phyloP scores from a whole-genome alignment of 2,329 filamentous ascomycete species.

The Fusarium nurragi region DNA sequence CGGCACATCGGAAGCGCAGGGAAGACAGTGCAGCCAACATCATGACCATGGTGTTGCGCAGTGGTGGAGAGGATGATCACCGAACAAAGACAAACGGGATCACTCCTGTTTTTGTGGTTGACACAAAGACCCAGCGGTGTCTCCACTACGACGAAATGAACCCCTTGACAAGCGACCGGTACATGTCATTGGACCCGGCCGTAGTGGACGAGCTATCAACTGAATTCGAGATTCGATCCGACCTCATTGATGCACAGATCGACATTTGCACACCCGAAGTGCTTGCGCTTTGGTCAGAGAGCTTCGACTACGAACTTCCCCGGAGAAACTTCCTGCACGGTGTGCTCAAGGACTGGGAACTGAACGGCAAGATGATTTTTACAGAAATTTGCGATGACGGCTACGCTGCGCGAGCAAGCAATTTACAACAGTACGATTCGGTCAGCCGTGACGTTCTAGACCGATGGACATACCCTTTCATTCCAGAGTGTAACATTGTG shows the following conservation, averaged over 20 bases:
- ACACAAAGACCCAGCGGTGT: slow-evolving; percentile 80
- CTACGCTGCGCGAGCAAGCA: slow-evolving; percentile 87
- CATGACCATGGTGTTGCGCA: slow-evolving; percentile 93
- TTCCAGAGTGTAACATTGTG: slow-evolving; percentile 87
- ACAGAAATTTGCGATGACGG: slow-evolving; percentile 83
- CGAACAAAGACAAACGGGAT: slow-evolving; percentile 79
- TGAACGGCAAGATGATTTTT: slow-evolving; percentile 97
- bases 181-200: slow-evolving; percentile 79
- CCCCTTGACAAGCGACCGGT: slow-evolving; percentile 70
- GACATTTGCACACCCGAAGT: slow-evolving; percentile 98
- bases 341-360: slow-evolving; percentile 94
- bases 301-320: slow-evolving; percentile 94
- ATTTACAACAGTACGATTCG: slow-evolving; percentile 88
- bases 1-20: slow-evolving; percentile 81
- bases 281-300: slow-evolving; percentile 93
- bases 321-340: slow-evolving; percentile 89
- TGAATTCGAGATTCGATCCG: slow-evolving; percentile 84
- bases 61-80: slow-evolving; percentile 75
- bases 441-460: slow-evolving; percentile 87
- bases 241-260: slow-evolving; percentile 92
- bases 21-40: slow-evolving; percentile 91
- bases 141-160: slow-evolving; percentile 94
- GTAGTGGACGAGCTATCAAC: slow-evolving; percentile 74
- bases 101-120: slow-evolving; percentile 86
- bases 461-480: slow-evolving; percentile 88